A percentile compares a stretch with the other conserved stretches of the same genome.
These are phyloP conservation scores for Talaromyces amestolkiae DNA, from an alignment of 2,329 filamentous ascomycete genomes.

Conservation along the genomic window DNA sequence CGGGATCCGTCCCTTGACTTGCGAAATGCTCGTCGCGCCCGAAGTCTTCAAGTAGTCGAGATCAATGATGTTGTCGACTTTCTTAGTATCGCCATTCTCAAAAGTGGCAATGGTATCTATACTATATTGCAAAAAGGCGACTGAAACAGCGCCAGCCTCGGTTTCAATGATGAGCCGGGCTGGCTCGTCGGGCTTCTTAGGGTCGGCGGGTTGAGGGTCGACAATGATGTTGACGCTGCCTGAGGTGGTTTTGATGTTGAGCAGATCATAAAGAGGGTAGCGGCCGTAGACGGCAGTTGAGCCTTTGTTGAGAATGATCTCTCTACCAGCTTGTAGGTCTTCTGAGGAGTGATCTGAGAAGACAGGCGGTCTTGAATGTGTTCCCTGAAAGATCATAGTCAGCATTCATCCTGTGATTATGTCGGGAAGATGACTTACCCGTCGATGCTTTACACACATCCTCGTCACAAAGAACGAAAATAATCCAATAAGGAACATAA, in stretches of 20 bases:
- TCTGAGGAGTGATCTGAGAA: not conserved
- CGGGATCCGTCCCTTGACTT: constrained; percentile 12
- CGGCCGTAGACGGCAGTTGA: constrained; percentile 27
- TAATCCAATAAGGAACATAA: not conserved
- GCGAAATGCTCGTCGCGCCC: not conserved
- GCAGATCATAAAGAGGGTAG: constrained; percentile 33
- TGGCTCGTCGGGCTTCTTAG: constrained; percentile 26
- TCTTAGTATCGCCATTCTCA: constrained; percentile 7
- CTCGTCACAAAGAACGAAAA: constrained; percentile 14
- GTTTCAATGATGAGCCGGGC: constrained; percentile 29
- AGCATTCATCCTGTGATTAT: not conserved
- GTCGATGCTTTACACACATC: constrained; percentile 4
- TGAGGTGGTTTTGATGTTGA: constrained; percentile 31
- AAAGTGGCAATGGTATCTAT: not conserved
- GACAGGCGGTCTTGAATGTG: not conserved
- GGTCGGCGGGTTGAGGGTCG: constrained; percentile 33
- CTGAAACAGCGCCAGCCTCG: constrained; percentile 28
- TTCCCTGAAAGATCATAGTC: not conserved
- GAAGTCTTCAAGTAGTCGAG: constrained; percentile 2
- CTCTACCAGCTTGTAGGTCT: constrained; percentile 13
- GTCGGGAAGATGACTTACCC: not conserved
- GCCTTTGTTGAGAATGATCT: constrained; percentile 24
- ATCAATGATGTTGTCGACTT: constrained; percentile 6
- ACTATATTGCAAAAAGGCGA: constrained; percentile 23
- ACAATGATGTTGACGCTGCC: constrained; percentile 32